Conservation (phyloP, 2,329 filamentous ascomycete genomes). For the Cucurbitaria berberidis region DNA sequence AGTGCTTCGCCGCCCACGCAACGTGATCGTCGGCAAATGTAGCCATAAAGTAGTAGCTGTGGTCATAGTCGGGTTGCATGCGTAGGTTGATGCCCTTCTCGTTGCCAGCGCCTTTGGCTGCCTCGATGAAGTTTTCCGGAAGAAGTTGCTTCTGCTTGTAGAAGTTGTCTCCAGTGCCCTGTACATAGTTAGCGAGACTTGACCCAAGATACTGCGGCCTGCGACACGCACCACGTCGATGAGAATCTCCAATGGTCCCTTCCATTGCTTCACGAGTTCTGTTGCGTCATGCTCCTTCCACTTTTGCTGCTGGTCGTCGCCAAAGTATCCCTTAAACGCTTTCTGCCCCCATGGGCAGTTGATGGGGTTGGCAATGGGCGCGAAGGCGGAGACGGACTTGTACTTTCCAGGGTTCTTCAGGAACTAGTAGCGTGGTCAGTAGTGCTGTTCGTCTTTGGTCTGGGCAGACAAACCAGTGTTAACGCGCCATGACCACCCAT, state of each 20-base stretch:
- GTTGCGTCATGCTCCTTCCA: constrained; percentile 94
- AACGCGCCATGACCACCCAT: constrained; percentile 98
- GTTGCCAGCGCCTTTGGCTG: constrained; percentile 76
- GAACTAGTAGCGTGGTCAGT: constrained; percentile 59
- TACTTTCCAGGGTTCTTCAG: constrained; percentile 91
- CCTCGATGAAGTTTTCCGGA: constrained; percentile 88
- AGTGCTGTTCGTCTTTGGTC: not conserved
- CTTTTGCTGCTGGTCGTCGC: constrained; percentile 70
- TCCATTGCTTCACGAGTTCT: constrained; percentile 80
- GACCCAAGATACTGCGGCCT: not conserved
- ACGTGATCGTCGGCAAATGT: constrained; percentile 90
- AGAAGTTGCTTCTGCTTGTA: constrained; percentile 93
- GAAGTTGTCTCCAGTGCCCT: constrained; percentile 94
- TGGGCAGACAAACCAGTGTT: constrained; percentile 64
- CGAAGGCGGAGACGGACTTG: constrained; percentile 86
- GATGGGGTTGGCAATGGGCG: constrained; percentile 85
- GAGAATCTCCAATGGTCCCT: constrained; percentile 74
- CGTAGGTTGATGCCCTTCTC: constrained; percentile 74
- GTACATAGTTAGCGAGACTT: constrained; percentile 5
- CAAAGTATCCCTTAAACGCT: constrained; percentile 91
- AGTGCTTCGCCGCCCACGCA: constrained; percentile 86
- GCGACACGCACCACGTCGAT: constrained; percentile 77
- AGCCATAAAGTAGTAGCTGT: constrained; percentile 97
- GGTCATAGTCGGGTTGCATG: constrained; percentile 91
- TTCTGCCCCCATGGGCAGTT: constrained; percentile 94